A percentile compares a stretch with the other conserved stretches of the same genome.
phyloP scores from a whole-genome alignment of 192 early-diverging fungal genomes.

The Umbelopsis sp. region DNA sequence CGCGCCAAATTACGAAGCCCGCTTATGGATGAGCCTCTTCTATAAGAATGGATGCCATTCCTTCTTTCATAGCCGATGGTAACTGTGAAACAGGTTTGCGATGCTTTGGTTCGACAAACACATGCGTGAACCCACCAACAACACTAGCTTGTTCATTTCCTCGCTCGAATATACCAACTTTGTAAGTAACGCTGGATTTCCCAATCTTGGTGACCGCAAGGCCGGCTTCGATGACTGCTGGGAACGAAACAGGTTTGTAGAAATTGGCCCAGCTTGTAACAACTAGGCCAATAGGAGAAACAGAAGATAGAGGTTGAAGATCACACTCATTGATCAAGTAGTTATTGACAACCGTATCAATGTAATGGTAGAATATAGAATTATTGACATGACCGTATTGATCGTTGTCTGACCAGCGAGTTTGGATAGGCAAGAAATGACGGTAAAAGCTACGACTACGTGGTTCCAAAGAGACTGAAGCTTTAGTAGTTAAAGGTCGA shows the following conservation, averaged over 20 bases:
- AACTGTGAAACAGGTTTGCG: slow-evolving; percentile 38
- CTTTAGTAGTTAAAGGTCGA: not conserved
- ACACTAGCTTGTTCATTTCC: slow-evolving; percentile 33
- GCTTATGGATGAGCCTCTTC: not conserved
- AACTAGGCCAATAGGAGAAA: slow-evolving; percentile 47
- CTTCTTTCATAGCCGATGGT: slow-evolving; percentile 19
- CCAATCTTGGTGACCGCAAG: slow-evolving; percentile 51
- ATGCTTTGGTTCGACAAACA: slow-evolving; percentile 47
- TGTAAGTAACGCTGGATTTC: slow-evolving; percentile 50
- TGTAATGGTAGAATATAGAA: slow-evolving; percentile 55
- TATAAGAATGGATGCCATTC: not conserved
- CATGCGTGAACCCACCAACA: slow-evolving; percentile 51
- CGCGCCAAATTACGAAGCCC: not conserved
- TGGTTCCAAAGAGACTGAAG: not conserved
- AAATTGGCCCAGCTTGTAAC: slow-evolving; percentile 45
- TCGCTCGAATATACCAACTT: slow-evolving; percentile 55
- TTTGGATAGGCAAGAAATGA: not conserved
- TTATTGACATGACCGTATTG: slow-evolving; percentile 66
- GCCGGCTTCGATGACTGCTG: slow-evolving; percentile 50
- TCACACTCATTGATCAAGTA: slow-evolving; percentile 53
- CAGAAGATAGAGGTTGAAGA: slow-evolving; percentile 33
- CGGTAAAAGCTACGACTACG: not conserved
- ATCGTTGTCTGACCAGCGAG: slow-evolving; percentile 61
- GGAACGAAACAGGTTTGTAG: slow-evolving; percentile 47
- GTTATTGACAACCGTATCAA: slow-evolving; percentile 59